Conservation (phyloP, 192 early-diverging fungal species). For the Hyaloraphidium curvatum region DNA sequence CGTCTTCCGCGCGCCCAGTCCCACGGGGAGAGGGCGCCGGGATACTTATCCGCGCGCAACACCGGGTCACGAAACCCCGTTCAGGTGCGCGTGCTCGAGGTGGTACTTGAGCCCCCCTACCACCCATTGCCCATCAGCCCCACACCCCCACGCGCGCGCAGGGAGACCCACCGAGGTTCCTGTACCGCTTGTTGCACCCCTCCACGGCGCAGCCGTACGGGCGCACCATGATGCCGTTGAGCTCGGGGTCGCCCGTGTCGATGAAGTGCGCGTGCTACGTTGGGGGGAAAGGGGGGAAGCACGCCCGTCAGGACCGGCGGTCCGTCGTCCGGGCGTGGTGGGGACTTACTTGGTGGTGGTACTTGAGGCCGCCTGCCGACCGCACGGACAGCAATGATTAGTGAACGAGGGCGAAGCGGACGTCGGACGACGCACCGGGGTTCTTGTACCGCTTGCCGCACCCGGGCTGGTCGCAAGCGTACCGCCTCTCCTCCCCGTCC, state of each 20-base stretch:
- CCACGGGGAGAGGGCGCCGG: too few species aligned
- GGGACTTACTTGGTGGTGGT: not conserved
- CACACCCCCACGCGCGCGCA: too few species aligned
- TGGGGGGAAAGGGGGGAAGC: not conserved
- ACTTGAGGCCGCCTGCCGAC: constrained; percentile 4
- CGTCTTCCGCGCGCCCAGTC: too few species aligned
- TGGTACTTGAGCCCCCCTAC: constrained; percentile 5
- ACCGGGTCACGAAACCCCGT: too few species aligned
- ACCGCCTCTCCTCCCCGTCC: constrained; percentile 1
- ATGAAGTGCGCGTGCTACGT: constrained; percentile 4
- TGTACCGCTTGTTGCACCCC: constrained; percentile 3
- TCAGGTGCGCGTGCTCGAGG: constrained; percentile 1
- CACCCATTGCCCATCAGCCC: too few species aligned
- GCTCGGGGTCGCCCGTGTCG: constrained; percentile 4
- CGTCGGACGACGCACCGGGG: too few species aligned
- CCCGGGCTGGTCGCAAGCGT: not conserved
- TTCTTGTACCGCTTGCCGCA: constrained; percentile 5
- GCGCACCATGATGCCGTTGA: not conserved
- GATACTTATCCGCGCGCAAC: too few species aligned
- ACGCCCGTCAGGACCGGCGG: not conserved
- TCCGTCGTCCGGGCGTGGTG: not conserved
- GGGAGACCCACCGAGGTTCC: not conserved
- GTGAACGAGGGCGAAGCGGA: too few species aligned
- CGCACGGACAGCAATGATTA: too few species aligned
- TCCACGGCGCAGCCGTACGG: not conserved